Conservation (phyloP, 495 filamentous ascomycete species). For the Podospora fimiseda region DNA sequence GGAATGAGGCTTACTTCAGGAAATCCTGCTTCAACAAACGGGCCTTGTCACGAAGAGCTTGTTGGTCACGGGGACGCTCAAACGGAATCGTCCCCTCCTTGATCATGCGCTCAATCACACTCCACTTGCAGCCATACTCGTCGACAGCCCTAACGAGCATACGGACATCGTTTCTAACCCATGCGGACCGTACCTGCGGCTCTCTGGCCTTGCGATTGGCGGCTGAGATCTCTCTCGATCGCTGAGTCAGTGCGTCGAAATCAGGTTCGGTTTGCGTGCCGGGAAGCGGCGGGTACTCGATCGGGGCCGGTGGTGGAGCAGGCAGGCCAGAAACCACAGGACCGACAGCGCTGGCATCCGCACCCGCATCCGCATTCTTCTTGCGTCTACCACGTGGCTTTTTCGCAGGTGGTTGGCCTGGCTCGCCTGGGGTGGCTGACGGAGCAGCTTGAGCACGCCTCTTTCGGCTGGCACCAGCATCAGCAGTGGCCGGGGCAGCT, state of each 20-base stretch:
- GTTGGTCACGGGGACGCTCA: constrained; percentile 46
- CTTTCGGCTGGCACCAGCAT: constrained; percentile 9
- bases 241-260: constrained; percentile 20
- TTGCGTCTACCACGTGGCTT: constrained; percentile 19
- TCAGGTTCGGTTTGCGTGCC: constrained; percentile 21
- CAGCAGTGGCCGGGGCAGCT: neutral
- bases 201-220: constrained; percentile 19
- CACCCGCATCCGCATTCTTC: constrained; percentile 6
- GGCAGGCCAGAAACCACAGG: neutral
- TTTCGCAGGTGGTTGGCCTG: constrained; percentile 8
- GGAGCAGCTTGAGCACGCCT: constrained; percentile 7
- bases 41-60: constrained; percentile 62
- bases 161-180: constrained; percentile 40
- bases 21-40: constrained; percentile 55
- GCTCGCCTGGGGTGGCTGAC: constrained; percentile 3
- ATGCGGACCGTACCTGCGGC: constrained; percentile 42
- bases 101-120: constrained; percentile 39
- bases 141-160: constrained; percentile 46
- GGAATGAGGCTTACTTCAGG: constrained; percentile 43
- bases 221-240: constrained; percentile 20
- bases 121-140: constrained; percentile 47
- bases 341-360: neutral
- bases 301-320: neutral
- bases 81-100: constrained; percentile 28
- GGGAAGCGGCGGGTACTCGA: constrained; percentile 20